A percentile compares a stretch with the other conserved stretches of the same genome.
phyloP scores from a whole-genome alignment of 306 rosid species.

The Dalbergia oliveri region DNA sequence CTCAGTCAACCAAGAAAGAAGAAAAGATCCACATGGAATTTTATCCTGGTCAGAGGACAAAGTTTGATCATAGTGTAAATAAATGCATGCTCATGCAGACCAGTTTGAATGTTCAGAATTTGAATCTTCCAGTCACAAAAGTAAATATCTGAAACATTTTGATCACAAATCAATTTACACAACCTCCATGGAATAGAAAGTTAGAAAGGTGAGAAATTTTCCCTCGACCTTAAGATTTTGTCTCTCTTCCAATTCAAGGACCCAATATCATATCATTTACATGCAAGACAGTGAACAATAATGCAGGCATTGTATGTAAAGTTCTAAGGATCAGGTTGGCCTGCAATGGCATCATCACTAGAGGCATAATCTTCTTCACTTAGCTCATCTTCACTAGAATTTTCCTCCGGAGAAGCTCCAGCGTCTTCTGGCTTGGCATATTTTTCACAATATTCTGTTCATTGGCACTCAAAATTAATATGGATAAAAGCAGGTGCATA shows the following conservation, averaged over 20 bases:
- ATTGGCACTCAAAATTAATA: constrained; percentile 34
- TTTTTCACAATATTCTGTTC: constrained; percentile 79
- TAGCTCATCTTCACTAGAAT: constrained; percentile 77
- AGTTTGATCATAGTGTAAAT: background rate
- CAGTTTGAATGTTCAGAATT: constrained; percentile 25
- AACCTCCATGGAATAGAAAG: constrained; percentile 50
- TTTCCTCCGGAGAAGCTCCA: constrained; percentile 65
- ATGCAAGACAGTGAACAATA: constrained; percentile 39
- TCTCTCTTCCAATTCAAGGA: constrained; percentile 53
- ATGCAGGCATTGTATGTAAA: constrained; percentile 38
- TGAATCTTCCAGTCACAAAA: constrained; percentile 24
- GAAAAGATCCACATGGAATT: background rate
- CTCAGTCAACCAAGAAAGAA: background rate
- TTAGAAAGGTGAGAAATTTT: constrained; percentile 48
- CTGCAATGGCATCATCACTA: constrained; percentile 71
- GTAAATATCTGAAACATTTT: constrained; percentile 50
- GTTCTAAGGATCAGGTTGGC: constrained; percentile 74
- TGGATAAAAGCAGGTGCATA: constrained; percentile 30
- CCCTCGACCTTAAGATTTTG: constrained; percentile 53
- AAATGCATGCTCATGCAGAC: constrained; percentile 27
- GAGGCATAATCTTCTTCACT: constrained; percentile 81
- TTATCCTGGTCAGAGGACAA: constrained; percentile 3
- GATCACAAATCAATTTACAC: constrained; percentile 59
- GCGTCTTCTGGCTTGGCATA: constrained; percentile 85
- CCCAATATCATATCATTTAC: constrained; percentile 57